phyloP scores from a whole-genome alignment of 441 rosid species.

The Arabidopsis lyrata region DNA sequence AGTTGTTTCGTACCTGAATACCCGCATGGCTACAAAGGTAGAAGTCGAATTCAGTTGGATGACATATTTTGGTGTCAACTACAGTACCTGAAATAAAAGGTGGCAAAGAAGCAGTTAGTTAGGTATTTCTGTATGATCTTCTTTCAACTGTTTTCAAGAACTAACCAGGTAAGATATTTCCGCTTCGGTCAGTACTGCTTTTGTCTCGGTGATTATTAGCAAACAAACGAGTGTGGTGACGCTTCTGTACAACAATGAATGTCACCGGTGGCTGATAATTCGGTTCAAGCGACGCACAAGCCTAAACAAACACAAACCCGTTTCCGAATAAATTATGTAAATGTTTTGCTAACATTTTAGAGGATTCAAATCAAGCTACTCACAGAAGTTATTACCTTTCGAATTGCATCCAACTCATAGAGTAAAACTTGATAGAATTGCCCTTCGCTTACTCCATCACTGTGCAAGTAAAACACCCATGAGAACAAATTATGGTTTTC shows the following conservation, averaged over 20 bases:
- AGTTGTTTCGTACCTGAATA: slow-evolving; percentile 66
- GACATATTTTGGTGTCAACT: slow-evolving; percentile 92
- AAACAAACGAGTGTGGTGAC: slow-evolving; percentile 94
- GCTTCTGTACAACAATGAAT: slow-evolving; percentile 92
- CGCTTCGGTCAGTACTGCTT: slow-evolving; percentile 89
- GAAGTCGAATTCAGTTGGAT: slow-evolving; percentile 94
- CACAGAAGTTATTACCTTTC: slow-evolving; percentile 62
- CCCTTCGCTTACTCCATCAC: slow-evolving; percentile 99
- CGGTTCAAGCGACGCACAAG: slow-evolving; percentile 96
- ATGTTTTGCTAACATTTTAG: not conserved
- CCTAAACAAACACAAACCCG: slow-evolving; percentile 51
- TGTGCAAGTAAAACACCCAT: slow-evolving; percentile 37
- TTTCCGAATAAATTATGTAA: not conserved
- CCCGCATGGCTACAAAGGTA: slow-evolving; percentile 99
- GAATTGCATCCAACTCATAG: slow-evolving; percentile 92
- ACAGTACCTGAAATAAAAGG: slow-evolving; percentile 72
- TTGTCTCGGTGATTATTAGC: slow-evolving; percentile 91
- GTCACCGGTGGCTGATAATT: slow-evolving; percentile 97
- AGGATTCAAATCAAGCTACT: not conserved
- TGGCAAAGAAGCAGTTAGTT: slow-evolving; percentile 14
- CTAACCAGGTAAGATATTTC: slow-evolving; percentile 90
- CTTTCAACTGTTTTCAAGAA: slow-evolving; percentile 1
- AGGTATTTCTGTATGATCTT: slow-evolving; percentile 4
- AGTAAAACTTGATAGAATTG: slow-evolving; percentile 97
- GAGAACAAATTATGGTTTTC: not conserved